Evolutionary conservation across 2,329 filamentous ascomycete genomes (phyloP), one percentile per base, ranked within the genome.

Genomic region (Coniochaeta ligniaria): DNA sequence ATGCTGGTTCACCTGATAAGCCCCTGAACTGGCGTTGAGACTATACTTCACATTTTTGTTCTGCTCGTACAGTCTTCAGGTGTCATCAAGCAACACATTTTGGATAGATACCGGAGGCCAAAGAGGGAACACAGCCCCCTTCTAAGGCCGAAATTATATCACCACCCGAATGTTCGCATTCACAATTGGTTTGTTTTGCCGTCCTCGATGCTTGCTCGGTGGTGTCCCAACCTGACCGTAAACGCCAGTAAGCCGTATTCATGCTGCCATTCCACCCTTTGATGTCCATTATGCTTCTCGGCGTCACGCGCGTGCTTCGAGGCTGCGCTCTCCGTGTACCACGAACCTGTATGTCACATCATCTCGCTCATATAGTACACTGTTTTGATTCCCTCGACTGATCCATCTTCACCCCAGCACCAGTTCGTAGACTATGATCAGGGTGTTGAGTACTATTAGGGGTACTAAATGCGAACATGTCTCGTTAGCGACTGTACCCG

Each of bases 341-440:
- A 41, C 17, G 38, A n/a, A 41, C 17, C 16, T 16, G 17, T n/a
- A 41, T 6, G 38, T 9, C 3, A 20, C 43, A 6, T 26, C 43
- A 31, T 47, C 45, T n/a, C 24, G 16, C 22, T 24, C 31, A 22
- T 26, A 24, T 55, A 20, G 47, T 60, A 52, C 26, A 52, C 12
- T 22, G 24, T 52, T 31, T 52, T 6, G 5, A 17, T 8, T n/a
- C 14, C 14, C 22, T 52, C 14, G 2, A 22, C 14, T n/a, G 11
- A 6, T 14, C 22, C 47, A n/a, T 52, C 6, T 62, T 82, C 78
- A 93, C 61, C 90, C 90, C 31, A 93, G 78, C 55, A 92, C 80
- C 45, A 95, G 78, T 76, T 92, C 89, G 76, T 93, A 96, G 62
- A 92, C 73, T 71, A 96, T 95, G 66, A 96, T 88, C 66, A 93